Conservation (phyloP, 768 basidiomycete species). For the Mycena vulgaris region DNA sequence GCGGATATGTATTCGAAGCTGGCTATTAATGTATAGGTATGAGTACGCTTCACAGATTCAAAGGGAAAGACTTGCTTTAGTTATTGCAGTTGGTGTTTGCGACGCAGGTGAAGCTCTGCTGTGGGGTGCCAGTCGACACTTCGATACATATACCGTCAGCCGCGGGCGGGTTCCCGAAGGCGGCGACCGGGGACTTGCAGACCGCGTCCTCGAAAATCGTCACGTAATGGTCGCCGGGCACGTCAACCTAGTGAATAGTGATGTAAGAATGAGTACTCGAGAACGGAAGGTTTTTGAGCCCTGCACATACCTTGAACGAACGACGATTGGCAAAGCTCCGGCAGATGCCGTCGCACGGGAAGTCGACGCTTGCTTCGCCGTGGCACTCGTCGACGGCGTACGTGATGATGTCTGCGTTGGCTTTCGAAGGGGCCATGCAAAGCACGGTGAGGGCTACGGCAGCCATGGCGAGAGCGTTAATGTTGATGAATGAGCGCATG, state of each 20-base stretch:
- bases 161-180: slow-evolving; percentile 24
- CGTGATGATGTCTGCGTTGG: slow-evolving; percentile 19
- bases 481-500: slow-evolving; percentile 22
- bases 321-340: slow-evolving; percentile 1
- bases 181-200: slow-evolving; percentile 1
- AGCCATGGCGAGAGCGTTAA: slow-evolving; percentile 15
- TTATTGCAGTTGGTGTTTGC: slow-evolving; percentile 23
- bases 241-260: slow-evolving; percentile 20
- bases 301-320: slow-evolving; percentile 12
- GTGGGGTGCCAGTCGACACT: slow-evolving; percentile 18
- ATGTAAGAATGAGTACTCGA: slow-evolving; percentile 14
- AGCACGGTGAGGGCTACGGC: slow-evolving; percentile 11
- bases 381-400: slow-evolving; percentile 5
- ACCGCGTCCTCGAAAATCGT: slow-evolving; percentile 19
- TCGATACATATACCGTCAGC: slow-evolving; percentile 18
- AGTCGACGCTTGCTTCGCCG: background rate
- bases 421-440: slow-evolving; percentile 20
- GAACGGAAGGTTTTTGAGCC: slow-evolving; percentile 16
- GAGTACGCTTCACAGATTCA: slow-evolving; percentile 9
- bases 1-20: background rate
- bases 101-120: slow-evolving; percentile 18
- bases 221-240: slow-evolving; percentile 21
- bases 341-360: slow-evolving; percentile 13
- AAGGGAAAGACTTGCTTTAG: slow-evolving; percentile 13
- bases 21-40: slow-evolving; percentile 12